A percentile compares a stretch with the other conserved stretches of the same genome.
phyloP scores from a whole-genome alignment of 2,329 filamentous ascomycete genomes.

The Cercospora berteroae region DNA sequence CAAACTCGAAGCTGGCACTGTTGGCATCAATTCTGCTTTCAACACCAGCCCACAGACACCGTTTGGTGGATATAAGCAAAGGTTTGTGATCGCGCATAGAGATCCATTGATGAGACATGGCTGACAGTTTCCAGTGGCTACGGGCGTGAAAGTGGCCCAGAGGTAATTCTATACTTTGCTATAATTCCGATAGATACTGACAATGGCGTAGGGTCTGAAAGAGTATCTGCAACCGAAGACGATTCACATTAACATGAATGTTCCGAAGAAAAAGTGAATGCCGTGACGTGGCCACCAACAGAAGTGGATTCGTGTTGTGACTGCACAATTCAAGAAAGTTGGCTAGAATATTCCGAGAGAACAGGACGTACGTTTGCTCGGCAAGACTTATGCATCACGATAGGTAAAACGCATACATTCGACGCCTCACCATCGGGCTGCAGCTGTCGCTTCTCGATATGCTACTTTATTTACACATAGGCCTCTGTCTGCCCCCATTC shows the following conservation, averaged over 20 bases:
- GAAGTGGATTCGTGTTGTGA: not conserved
- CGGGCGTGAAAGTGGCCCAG: conserved; percentile 9
- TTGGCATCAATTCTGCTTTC: conserved; percentile 64
- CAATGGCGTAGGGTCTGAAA: conserved; percentile 1
- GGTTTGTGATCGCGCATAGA: not conserved
- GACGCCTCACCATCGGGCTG: not conserved
- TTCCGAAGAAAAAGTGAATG: not conserved
- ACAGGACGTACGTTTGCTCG: not conserved
- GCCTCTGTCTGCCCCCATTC: not conserved
- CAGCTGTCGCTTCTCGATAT: not conserved
- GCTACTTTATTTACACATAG: not conserved
- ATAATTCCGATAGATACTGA: not conserved
- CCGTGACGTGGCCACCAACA: not conserved
- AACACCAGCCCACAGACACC: conserved; percentile 6
- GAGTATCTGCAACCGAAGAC: conserved; percentile 13
- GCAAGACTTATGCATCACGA: not conserved
- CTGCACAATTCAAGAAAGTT: not conserved
- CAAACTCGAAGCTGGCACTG: conserved; percentile 63
- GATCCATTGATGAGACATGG: not conserved
- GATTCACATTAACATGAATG: conserved; percentile 14
- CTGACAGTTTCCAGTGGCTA: not conserved
- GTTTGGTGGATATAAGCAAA: conserved; percentile 47
- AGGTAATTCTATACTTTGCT: not conserved
- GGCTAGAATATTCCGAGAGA: not conserved
- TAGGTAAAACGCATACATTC: not conserved